Evolutionary conservation across 2,329 filamentous ascomycete species (phyloP), one percentile per base, ranked within the genome.

Genomic region (Alternaria brassicae): DNA sequence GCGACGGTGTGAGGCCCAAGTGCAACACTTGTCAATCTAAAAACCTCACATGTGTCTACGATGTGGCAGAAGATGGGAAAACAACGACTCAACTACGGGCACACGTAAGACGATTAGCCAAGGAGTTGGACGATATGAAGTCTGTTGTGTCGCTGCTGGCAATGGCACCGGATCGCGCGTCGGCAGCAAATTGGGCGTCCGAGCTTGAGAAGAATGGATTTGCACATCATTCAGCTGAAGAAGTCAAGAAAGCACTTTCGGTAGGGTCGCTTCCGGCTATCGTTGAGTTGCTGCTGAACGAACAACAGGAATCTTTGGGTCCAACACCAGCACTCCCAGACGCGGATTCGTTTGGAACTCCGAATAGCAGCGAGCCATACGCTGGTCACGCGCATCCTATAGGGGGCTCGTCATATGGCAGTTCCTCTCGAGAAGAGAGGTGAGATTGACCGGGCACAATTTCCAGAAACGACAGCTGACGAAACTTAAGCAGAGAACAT

Each of bases 21-120:
- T 78, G 76, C 64, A 78, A 78, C 56, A 78, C 76, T 2, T 78
- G 76, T 54, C 73, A 76, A 40, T 72, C 74, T 19, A 78, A 78
- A 49, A 77, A 74, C 34, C 69, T 77, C 12, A 70, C 67, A 9
- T 78, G 76, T 53, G 68, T 76, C 17, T 78, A 78, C 58, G 76
- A 78, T 60, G 74, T 78, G 37, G 74, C 74, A 23, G 75, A 78
- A 59, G 76, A 78, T 62, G 75, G 75, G 8, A 77, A 77, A 59
- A 77, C 75, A 28, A 77, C 75, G 10, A 77, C 75, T 32, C 75
- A 77, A 50, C 45, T 78, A 62, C 70, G 76, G 17, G 75, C 75
- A 28, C 75, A 78, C 61, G 75, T 78, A 8, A 68, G 74, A 52
- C 70, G 75, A 34, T 57, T 78, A 49, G 74, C 72, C 25, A 77